Evolutionary conservation across 1,139 yeast genomes (phyloP).

Genomic region (Candida sp.): DNA sequence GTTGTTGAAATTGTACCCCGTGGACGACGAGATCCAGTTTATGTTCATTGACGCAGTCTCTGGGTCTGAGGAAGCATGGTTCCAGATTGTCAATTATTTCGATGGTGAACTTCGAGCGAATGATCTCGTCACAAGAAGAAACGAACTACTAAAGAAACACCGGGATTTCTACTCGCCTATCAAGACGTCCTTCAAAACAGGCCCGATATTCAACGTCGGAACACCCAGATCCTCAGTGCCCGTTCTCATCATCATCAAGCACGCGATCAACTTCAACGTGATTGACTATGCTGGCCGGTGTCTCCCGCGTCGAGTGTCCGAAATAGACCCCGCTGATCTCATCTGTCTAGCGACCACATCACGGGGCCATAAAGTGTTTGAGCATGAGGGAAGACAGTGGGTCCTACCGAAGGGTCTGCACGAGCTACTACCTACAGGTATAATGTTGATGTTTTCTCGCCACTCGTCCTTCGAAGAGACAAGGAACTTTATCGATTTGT

Average conservation of each 20-base stretch:
- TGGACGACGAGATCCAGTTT: constrained; percentile 43
- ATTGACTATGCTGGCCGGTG: constrained; percentile 34
- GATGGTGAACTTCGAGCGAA: constrained; percentile 38
- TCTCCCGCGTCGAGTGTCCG: constrained; percentile 26
- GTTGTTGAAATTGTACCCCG: constrained; percentile 46
- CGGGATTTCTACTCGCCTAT: constrained; percentile 4
- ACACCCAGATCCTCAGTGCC: constrained; percentile 5
- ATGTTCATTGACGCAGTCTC: constrained; percentile 43
- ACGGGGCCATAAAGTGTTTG: constrained; percentile 27
- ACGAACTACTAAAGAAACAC: constrained; percentile 8
- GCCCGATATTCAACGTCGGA: constrained; percentile 13
- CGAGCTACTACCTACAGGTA: constrained; percentile 41
- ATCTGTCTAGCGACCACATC: constrained; percentile 20
- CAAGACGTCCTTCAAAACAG: background rate
- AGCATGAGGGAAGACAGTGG: constrained; percentile 30
- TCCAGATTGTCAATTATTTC: constrained; percentile 36
- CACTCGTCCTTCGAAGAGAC: constrained; percentile 59
- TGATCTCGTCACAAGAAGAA: constrained; percentile 23
- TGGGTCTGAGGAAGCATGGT: constrained; percentile 65
- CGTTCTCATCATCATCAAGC: constrained; percentile 26
- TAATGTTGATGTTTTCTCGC: constrained; percentile 51
- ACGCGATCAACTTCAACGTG: constrained; percentile 45
- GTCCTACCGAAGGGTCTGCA: constrained; percentile 26
- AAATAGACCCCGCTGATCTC: constrained; percentile 21
- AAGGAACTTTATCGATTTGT: constrained; percentile 35